Conservation (phyloP, 2,329 filamentous ascomycete genomes). For the Pseudocercospora cruenta region DNA sequence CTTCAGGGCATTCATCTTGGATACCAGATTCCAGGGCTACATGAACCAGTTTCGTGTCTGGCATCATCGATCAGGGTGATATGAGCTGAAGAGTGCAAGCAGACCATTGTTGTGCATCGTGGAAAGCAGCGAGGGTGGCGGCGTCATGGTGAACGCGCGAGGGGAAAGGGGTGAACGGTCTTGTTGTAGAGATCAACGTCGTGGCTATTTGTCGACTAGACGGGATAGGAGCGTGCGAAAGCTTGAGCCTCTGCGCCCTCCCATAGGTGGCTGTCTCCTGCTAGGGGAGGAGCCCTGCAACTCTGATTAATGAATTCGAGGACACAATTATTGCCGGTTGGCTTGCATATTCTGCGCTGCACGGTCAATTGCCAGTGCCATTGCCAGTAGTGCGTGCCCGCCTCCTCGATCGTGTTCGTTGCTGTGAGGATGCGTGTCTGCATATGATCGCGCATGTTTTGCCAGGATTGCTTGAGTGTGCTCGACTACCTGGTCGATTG, state of each 20-base stretch:
- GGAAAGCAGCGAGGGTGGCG: neutral
- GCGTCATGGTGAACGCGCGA: neutral
- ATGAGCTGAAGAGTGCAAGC: neutral
- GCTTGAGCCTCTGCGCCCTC: neutral
- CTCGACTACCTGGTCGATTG: neutral
- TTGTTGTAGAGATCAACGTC: neutral
- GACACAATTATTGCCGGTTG: neutral
- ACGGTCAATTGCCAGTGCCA: neutral
- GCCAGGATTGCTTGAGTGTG: neutral
- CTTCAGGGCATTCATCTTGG: neutral
- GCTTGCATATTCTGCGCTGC: neutral
- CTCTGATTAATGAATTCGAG: conserved; percentile 1
- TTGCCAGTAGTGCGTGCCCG: neutral
- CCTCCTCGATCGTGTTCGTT: neutral
- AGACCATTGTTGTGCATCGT: neutral
- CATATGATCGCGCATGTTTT: neutral
- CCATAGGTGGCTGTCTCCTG: neutral
- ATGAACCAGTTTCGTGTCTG: neutral
- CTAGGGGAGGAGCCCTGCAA: neutral
- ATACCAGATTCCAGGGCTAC: neutral
- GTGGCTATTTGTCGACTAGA: neutral
- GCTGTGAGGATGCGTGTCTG: neutral
- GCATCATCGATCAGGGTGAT: neutral
- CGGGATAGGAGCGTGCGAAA: neutral
- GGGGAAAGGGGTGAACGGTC: neutral